A percentile compares a stretch with the other conserved stretches of the same genome.
Conservation (phyloP, 768 basidiomycete species). For the Lactarius sp. region DNA sequence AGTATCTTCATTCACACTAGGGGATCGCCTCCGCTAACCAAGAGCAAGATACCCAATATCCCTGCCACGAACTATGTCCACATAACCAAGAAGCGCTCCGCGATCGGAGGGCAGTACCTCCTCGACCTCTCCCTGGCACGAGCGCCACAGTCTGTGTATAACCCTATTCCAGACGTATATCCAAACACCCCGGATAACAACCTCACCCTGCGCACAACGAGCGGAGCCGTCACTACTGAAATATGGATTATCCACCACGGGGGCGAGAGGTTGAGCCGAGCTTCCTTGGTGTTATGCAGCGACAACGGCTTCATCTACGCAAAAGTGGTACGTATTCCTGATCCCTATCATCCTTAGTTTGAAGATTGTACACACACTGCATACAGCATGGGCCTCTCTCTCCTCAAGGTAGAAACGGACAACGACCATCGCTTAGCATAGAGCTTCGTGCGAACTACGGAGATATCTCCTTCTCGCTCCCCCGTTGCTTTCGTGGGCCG, state of each 20-base stretch:
- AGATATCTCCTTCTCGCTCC: conserved; percentile 6
- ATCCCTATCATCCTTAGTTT: too few species aligned
- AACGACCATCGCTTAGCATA: conserved; percentile 3
- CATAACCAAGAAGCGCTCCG: not conserved
- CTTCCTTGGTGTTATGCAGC: not conserved
- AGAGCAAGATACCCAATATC: not conserved
- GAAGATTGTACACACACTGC: not conserved
- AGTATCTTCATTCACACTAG: too few species aligned
- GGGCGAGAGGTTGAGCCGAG: not conserved
- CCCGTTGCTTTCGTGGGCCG: conserved; percentile 3
- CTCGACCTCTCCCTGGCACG: conserved; percentile 2
- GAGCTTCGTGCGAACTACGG: not conserved
- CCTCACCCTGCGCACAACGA: not conserved
- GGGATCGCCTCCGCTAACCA: not conserved
- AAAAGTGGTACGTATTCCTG: not conserved
- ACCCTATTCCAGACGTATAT: too few species aligned
- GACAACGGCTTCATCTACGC: not conserved
- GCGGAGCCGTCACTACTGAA: not conserved
- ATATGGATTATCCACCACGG: not conserved
- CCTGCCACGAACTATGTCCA: not conserved
- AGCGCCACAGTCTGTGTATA: not conserved
- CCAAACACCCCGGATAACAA: not conserved
- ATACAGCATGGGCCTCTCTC: not conserved
- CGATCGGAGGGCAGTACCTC: conserved; percentile 1
- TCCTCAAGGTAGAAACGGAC: not conserved